These are phyloP conservation scores for Dalbergia cultrata DNA, from an alignment of 306 rosid species.

Conservation along the genomic window DNA sequence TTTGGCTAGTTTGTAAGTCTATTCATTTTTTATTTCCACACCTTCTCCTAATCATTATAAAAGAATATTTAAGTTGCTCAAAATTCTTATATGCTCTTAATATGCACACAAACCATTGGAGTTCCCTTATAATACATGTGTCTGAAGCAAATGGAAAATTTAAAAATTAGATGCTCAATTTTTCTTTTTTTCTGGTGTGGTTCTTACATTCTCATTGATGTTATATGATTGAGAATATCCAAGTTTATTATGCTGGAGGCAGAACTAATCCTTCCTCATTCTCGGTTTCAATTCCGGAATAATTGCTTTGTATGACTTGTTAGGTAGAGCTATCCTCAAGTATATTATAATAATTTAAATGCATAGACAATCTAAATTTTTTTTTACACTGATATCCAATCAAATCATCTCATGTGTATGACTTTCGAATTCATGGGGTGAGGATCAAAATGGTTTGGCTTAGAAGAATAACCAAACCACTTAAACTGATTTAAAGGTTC, in stretches of 20 bases:
- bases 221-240: conserved; percentile 12
- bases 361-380: no score
- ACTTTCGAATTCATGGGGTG: no score
- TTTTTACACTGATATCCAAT: no score
- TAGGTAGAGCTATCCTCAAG: neutral
- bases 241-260: conserved; percentile 23
- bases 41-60: neutral
- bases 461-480: no score
- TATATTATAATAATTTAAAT: neutral
- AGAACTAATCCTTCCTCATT: neutral
- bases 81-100: conserved; percentile 27
- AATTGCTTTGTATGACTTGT: conserved; percentile 16
- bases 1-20: conserved; percentile 98
- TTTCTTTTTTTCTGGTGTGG: conserved; percentile 7
- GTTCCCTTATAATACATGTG: conserved; percentile 8
- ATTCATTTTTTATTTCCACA: neutral
- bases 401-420: no score
- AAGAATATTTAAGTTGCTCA: conserved; percentile 12
- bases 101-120: conserved; percentile 19
- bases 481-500: no score
- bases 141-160: conserved; percentile 8
- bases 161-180: conserved; percentile 16
- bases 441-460: no score
- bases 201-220: conserved; percentile 25
- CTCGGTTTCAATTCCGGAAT: conserved; percentile 11